Conservation (phyloP, 2,329 filamentous ascomycete species). For the Xylaria sp. region DNA sequence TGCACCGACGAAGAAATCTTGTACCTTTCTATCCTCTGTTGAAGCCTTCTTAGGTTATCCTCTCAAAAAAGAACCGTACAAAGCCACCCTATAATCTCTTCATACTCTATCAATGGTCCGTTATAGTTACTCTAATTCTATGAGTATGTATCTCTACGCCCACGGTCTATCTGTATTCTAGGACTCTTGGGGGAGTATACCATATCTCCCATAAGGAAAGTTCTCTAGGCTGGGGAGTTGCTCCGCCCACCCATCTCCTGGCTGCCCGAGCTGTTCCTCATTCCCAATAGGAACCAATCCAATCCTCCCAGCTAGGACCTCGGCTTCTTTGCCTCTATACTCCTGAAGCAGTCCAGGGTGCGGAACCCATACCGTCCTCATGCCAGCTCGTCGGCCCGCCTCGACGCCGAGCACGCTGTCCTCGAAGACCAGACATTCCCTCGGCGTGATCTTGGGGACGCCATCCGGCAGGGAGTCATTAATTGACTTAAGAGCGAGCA, state of each 20-base stretch:
- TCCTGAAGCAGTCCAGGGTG: conserved; percentile 65
- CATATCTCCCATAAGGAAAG: conserved; percentile 54
- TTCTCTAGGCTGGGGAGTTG: conserved; percentile 51
- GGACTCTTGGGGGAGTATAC: conserved; percentile 42
- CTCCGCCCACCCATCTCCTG: conserved; percentile 55
- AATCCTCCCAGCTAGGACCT: conserved; percentile 50
- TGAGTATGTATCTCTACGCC: neutral
- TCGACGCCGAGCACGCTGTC: conserved; percentile 79
- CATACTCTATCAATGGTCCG: neutral
- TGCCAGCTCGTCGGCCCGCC: conserved; percentile 75
- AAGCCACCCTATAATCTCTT: too few species aligned
- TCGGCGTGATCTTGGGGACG: conserved; percentile 63
- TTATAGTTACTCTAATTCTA: conserved; percentile 8
- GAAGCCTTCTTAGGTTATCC: neutral
- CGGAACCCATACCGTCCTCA: conserved; percentile 79
- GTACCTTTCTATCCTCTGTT: neutral
- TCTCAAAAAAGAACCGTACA: too few species aligned
- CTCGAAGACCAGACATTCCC: conserved; percentile 80
- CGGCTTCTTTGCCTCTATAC: conserved; percentile 48
- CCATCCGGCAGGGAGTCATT: conserved; percentile 65
- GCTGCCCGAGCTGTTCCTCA: conserved; percentile 50
- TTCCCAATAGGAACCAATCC: conserved; percentile 46
- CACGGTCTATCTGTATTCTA: conserved; percentile 7
- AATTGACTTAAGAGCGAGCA: conserved; percentile 72
- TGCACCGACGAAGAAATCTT: neutral